phyloP scores from a whole-genome alignment of 345 rosid species.

The Camelina hispida region DNA sequence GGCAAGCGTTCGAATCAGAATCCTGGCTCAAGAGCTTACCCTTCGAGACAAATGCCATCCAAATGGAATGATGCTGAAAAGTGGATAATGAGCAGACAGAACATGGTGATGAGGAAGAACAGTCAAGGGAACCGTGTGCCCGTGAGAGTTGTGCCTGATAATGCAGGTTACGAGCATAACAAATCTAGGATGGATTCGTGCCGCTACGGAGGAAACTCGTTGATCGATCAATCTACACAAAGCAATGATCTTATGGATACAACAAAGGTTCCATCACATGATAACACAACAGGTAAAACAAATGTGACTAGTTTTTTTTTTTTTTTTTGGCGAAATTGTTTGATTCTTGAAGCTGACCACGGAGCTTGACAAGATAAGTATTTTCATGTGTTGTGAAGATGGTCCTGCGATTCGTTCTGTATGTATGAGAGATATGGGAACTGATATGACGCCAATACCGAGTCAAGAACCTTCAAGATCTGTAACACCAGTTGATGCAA shows the following conservation, averaged over 20 bases:
- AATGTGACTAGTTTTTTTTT: neutral
- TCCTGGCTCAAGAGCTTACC: constrained; percentile 59
- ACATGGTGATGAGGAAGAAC: constrained; percentile 56
- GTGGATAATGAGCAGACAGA: constrained; percentile 81
- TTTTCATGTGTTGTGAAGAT: constrained; percentile 56
- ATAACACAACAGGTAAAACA: constrained; percentile 53
- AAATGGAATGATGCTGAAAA: constrained; percentile 99
- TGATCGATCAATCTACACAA: constrained; percentile 53
- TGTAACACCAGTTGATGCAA: constrained; percentile 79
- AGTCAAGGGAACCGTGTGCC: constrained; percentile 51
- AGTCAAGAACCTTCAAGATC: constrained; percentile 96
- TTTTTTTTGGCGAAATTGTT: neutral
- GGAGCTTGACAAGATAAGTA: constrained; percentile 20
- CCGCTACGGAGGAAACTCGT: constrained; percentile 52
- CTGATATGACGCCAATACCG: constrained; percentile 93
- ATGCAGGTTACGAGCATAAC: constrained; percentile 63
- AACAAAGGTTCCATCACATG: constrained; percentile 47
- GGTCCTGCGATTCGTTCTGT: constrained; percentile 81
- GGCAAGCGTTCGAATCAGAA: constrained; percentile 52
- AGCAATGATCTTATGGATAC: constrained; percentile 59
- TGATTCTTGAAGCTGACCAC: neutral
- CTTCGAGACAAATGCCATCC: constrained; percentile 70
- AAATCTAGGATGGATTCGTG: constrained; percentile 49
- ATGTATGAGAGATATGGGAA: constrained; percentile 97
- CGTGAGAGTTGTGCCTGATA: constrained; percentile 52